Conservation (phyloP, 1,284 basidiomycete species). For the Xerocomus minutiporus region DNA sequence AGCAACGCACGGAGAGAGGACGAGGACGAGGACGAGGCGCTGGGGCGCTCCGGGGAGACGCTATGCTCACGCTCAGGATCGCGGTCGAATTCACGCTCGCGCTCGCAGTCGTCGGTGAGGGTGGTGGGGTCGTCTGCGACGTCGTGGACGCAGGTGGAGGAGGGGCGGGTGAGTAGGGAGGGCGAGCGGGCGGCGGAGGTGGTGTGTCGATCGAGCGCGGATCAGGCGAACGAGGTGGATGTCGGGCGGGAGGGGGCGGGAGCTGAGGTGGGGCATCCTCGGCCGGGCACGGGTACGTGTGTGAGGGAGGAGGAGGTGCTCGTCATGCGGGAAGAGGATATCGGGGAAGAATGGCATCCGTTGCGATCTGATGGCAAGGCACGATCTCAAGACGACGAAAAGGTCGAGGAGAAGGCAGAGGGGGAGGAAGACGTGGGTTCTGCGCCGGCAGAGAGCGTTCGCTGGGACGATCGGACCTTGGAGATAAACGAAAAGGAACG, state of each 20-base stretch:
- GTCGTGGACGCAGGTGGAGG: conserved; percentile 24
- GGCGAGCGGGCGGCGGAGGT: neutral
- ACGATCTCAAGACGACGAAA: conserved; percentile 6
- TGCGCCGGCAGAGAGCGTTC: conserved; percentile 10
- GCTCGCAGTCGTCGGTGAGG: conserved; percentile 15
- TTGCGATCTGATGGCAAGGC: conserved; percentile 12
- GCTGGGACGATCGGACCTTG: conserved; percentile 8
- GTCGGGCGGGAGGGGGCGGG: neutral
- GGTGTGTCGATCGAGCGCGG: conserved; percentile 5
- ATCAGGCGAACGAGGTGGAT: conserved; percentile 1
- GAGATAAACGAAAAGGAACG: conserved; percentile 23
- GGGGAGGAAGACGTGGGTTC: conserved; percentile 13
- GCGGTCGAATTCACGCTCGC: conserved; percentile 5
- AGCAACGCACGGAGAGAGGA: no score
- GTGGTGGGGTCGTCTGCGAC: conserved; percentile 24
- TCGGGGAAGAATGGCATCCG: conserved; percentile 29
- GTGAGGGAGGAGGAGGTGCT: conserved; percentile 15
- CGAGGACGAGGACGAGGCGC: neutral
- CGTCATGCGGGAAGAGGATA: conserved; percentile 28
- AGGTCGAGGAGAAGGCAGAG: neutral
- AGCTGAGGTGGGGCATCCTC: neutral
- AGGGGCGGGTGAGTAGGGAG: conserved; percentile 11
- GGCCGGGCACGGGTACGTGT: neutral
- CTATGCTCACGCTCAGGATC: neutral
- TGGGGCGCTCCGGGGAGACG: neutral